These are phyloP conservation scores for Candida odintsovae DNA, from an alignment of 805 yeast genomes.

Conservation along the genomic window DNA sequence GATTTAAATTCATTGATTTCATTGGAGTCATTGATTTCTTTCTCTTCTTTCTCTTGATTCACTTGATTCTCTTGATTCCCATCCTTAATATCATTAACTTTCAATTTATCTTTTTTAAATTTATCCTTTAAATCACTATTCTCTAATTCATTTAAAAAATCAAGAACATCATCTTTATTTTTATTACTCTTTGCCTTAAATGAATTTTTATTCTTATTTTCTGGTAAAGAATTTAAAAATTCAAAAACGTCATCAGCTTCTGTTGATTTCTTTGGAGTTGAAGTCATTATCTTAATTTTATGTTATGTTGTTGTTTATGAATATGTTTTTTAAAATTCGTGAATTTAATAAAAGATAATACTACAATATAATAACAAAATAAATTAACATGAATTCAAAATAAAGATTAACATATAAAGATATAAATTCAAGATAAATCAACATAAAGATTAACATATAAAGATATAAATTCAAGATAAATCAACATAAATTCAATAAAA, in stretches of 20 bases:
- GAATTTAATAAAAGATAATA: too few species aligned
- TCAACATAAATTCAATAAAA: background rate
- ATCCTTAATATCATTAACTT: constrained; percentile 6
- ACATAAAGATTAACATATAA: too few species aligned
- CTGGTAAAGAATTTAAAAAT: constrained; percentile 76
- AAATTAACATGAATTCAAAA: too few species aligned
- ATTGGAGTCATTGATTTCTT: constrained; percentile 8
- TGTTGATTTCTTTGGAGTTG: constrained; percentile 29
- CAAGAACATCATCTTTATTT: constrained; percentile 33
- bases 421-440: too few species aligned
- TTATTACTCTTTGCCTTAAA: constrained; percentile 35
- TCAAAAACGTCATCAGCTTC: constrained; percentile 75
- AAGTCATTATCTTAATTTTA: constrained; percentile 7
- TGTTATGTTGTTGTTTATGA: too few species aligned
- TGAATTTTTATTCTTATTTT: constrained; percentile 28
- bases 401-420: too few species aligned
- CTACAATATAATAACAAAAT: too few species aligned
- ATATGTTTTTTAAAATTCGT: too few species aligned
- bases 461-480: too few species aligned
- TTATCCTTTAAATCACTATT: constrained; percentile 23
- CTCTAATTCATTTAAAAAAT: constrained; percentile 60
- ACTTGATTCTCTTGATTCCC: constrained; percentile 11
- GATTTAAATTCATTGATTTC: constrained; percentile 5
- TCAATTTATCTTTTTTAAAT: too few species aligned
- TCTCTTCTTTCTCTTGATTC: constrained; percentile 5